These are phyloP conservation scores for Apium graveolens DNA, from an alignment of 129 eudicot genomes.

Conservation along the genomic window DNA sequence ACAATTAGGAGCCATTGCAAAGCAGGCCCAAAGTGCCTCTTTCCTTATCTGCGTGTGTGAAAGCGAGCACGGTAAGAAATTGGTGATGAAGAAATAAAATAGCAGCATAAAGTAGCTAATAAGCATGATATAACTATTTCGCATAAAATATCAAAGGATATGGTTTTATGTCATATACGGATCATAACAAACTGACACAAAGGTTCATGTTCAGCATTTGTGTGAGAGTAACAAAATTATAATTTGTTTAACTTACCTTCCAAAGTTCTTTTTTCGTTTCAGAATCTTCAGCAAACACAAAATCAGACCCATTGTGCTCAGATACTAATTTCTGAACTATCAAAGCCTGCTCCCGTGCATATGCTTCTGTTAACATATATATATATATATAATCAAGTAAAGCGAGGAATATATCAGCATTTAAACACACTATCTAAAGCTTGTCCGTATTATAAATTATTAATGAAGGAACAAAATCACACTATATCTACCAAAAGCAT, in stretches of 20 bases:
- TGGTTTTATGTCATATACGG: neutral
- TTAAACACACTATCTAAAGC: neutral
- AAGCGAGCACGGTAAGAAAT: neutral
- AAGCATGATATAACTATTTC: neutral
- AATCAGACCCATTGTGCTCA: constrained; percentile 86
- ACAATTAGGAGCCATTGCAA: constrained; percentile 72
- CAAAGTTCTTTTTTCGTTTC: constrained; percentile 94
- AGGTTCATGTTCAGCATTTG: neutral
- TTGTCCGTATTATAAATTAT: no score
- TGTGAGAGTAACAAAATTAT: neutral
- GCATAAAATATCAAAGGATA: neutral
- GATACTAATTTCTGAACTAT: constrained; percentile 86
- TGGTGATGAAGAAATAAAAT: neutral
- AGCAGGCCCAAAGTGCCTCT: constrained; percentile 99
- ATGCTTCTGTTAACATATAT: constrained; percentile 56
- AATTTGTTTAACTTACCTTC: constrained; percentile 45
- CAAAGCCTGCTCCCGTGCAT: constrained; percentile 79
- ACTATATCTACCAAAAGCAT: neutral
- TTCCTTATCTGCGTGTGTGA: constrained; percentile 61
- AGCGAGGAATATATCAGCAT: neutral
- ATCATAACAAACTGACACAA: neutral
- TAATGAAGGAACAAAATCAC: neutral
- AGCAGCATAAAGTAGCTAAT: neutral
- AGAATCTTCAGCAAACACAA: constrained; percentile 83
- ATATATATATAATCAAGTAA: constrained; percentile 5